A percentile compares a stretch with the other conserved stretches of the same genome.
phyloP scores from a whole-genome alignment of 208 protist genomes.

The Acanthamoeba royreba region DNA sequence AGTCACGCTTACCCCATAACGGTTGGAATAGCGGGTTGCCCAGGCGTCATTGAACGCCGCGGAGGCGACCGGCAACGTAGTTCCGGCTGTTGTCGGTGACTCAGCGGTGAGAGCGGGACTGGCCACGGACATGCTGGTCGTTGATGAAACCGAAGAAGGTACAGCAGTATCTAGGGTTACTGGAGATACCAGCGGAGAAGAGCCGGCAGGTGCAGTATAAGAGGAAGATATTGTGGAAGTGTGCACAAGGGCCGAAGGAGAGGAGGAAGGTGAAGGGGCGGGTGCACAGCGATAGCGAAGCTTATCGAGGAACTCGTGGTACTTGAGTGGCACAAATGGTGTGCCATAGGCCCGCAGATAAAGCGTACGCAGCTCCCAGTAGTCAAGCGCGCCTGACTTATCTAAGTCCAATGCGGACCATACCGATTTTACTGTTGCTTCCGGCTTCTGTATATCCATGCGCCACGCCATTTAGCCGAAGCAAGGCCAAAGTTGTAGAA shows the following conservation, averaged over 20 bases:
- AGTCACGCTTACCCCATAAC: not conserved
- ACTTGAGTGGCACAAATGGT: not conserved
- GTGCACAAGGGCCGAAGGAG: too few species aligned
- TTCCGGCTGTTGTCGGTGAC: too few species aligned
- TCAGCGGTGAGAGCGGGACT: too few species aligned
- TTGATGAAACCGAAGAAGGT: too few species aligned
- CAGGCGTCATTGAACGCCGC: not conserved
- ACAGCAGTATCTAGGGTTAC: too few species aligned
- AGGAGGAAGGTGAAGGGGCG: not conserved
- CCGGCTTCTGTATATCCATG: not conserved
- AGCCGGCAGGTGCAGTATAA: not conserved
- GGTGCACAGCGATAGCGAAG: not conserved
- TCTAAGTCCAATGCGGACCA: not conserved
- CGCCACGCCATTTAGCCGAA: not conserved
- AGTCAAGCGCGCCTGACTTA: not conserved
- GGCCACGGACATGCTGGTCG: too few species aligned
- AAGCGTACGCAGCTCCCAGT: not conserved
- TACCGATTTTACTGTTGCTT: not conserved
- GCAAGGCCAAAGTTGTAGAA: not conserved
- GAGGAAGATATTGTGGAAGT: not conserved
- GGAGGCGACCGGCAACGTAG: not conserved
- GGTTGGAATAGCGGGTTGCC: not conserved
- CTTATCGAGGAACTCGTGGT: not conserved
- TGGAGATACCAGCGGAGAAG: too few species aligned
- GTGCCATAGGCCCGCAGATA: not conserved